Evolutionary conservation across 345 rosid species (phyloP), one percentile per base, ranked within the genome.

Genomic region (Garcia nutans): DNA sequence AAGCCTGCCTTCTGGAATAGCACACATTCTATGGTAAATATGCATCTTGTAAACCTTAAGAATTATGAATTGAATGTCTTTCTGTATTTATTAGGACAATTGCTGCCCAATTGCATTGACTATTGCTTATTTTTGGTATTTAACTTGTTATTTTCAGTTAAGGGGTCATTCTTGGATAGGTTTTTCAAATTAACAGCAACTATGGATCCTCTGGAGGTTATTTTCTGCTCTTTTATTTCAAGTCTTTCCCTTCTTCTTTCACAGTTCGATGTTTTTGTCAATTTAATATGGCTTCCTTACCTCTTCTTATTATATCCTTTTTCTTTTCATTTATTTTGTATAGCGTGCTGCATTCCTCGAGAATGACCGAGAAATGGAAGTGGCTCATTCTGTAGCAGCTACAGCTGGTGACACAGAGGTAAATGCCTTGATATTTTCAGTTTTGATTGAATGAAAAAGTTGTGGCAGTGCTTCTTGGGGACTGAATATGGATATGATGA

Each of bases 341-440:
- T 50, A 95, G 99, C 93, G 97, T 31, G 99, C 92, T 41, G 75
- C 20, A 76, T 91, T 85, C 82, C 97, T 93, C 62, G 97, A 91
- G 87, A 88, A 87, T 63, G 91, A 93, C 58, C 82, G 80, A 68
- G 93, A 95, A 79, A 86, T 95, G 89, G 99, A 92, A 87, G 90
- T 81, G 74, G 97, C 97, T 63, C 99, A 95, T 76, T 88, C 94
- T 54, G 89, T 90, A 76, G 99, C 98, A 56, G 99, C 93, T 64
- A 74, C 86, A 49, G 94, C 89, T 33, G 99, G 99, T 66, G 97
- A 95, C 19, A 95, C 99, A 69, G 86, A 78, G 81, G 99, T 88
- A 81, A 73, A 70, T 9, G 24, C n/a, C 20, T 56, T 31, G 41
- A 37, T 37, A 44, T 12, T 71, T 60, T 3, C 45, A 65, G 44